These are phyloP conservation scores for Pythium brachiatum DNA, from an alignment of 352 stramenopile species.

Conservation along the genomic window DNA sequence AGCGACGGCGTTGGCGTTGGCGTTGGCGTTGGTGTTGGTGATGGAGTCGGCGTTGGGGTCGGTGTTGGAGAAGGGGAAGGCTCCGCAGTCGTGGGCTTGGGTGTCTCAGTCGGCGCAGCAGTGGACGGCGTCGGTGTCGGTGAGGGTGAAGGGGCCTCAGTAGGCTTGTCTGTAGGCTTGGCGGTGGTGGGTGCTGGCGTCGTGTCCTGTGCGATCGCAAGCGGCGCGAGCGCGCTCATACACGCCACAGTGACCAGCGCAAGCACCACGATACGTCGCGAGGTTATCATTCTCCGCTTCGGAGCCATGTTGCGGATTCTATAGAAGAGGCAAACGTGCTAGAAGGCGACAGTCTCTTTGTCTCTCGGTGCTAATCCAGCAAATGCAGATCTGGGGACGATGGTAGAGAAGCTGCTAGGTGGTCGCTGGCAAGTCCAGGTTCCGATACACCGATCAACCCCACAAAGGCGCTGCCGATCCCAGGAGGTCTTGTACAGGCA, in stretches of 20 bases:
- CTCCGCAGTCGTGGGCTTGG: constrained; percentile 1
- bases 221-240: not conserved
- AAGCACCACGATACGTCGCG: constrained; percentile 9
- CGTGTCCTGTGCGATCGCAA: constrained; percentile 12
- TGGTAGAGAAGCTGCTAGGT: not conserved
- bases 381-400: not conserved
- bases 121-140: not conserved
- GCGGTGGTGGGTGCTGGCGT: constrained; percentile 1
- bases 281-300: not conserved
- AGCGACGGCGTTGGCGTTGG: constrained; percentile 6
- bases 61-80: not conserved
- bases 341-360: not conserved
- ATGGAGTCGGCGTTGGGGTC: not conserved
- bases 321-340: not conserved
- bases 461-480: constrained; percentile 4
- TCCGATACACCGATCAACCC: not conserved
- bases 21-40: not conserved
- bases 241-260: constrained; percentile 6
- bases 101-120: not conserved
- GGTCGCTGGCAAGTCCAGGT: not conserved
- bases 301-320: not conserved
- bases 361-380: not conserved
- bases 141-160: constrained; percentile 4
- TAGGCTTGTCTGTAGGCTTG: constrained; percentile 7
- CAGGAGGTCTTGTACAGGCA: constrained; percentile 3